phyloP scores from a whole-genome alignment of 1,284 basidiomycete species.

The Ustilago bromivora region DNA sequence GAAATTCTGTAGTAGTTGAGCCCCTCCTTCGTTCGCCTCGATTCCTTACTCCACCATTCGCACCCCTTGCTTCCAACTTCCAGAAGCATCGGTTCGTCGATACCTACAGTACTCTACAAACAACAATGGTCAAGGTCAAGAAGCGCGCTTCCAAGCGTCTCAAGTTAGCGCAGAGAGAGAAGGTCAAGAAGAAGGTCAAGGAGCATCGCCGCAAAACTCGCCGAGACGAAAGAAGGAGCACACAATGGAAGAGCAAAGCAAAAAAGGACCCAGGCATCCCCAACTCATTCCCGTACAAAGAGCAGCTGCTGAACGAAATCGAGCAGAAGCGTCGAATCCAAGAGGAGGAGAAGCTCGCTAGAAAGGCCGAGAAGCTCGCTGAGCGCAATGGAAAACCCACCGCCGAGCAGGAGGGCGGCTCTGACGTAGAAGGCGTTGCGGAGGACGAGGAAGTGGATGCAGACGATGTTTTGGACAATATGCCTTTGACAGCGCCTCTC shows the following conservation, averaged over 20 bases:
- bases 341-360: slow-evolving; percentile 50
- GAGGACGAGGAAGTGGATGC: slow-evolving; percentile 39
- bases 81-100: slow-evolving; percentile 8
- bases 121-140: slow-evolving; percentile 58
- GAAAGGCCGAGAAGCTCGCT: slow-evolving; percentile 43
- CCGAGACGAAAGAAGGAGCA: slow-evolving; percentile 86
- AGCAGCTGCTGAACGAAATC: slow-evolving; percentile 88
- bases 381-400: slow-evolving; percentile 31
- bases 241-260: slow-evolving; percentile 78
- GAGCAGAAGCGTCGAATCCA: slow-evolving; percentile 57
- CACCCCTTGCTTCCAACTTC: slow-evolving; percentile 4
- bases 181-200: slow-evolving; percentile 65
- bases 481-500: slow-evolving; percentile 45
- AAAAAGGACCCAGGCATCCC: slow-evolving; percentile 94
- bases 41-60: background rate
- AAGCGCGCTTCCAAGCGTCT: slow-evolving; percentile 65
- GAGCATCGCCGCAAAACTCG: slow-evolving; percentile 67
- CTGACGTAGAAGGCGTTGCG: slow-evolving; percentile 35
- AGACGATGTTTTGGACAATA: slow-evolving; percentile 34
- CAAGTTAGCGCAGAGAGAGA: slow-evolving; percentile 64
- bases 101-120: background rate
- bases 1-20: background rate
- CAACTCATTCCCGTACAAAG: slow-evolving; percentile 97
- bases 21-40: background rate
- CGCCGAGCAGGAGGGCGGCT: slow-evolving; percentile 19